Conservation (phyloP, 2,329 filamentous ascomycete genomes). For the Calonectria hawksworthii region DNA sequence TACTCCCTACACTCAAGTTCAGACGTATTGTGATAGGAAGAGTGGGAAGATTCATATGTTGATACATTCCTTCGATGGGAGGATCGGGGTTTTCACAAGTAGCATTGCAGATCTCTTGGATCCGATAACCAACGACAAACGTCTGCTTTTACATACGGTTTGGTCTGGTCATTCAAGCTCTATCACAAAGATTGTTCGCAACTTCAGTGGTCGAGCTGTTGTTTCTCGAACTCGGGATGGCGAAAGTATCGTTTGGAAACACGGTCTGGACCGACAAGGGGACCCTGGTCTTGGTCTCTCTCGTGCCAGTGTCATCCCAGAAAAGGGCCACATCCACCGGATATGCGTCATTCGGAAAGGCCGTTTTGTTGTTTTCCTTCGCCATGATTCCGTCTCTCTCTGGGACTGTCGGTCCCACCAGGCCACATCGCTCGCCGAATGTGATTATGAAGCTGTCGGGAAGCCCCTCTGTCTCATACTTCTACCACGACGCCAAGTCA, state of each 20-base stretch:
- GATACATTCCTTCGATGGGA: constrained; percentile 87
- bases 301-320: constrained; percentile 77
- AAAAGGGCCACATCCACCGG: constrained; percentile 80
- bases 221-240: constrained; percentile 85
- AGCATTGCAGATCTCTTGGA: constrained; percentile 86
- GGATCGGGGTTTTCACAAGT: constrained; percentile 85
- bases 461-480: constrained; percentile 86
- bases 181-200: constrained; percentile 89
- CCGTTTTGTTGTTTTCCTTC: constrained; percentile 84
- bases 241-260: constrained; percentile 87
- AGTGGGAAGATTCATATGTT: constrained; percentile 79
- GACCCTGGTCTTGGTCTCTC: constrained; percentile 63
- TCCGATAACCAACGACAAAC: constrained; percentile 71
- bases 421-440: constrained; percentile 67
- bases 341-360: constrained; percentile 85
- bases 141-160: constrained; percentile 73
- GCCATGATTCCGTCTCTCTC: constrained; percentile 77
- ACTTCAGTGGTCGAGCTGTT: constrained; percentile 83
- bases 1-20: constrained; percentile 73
- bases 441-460: constrained; percentile 70
- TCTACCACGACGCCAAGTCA: constrained; percentile 73
- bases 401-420: constrained; percentile 80
- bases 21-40: constrained; percentile 77
- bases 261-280: constrained; percentile 62
- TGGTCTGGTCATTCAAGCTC: constrained; percentile 89